Conservation (phyloP, 495 filamentous ascomycete genomes). For the Lophiostoma macrostomum region DNA sequence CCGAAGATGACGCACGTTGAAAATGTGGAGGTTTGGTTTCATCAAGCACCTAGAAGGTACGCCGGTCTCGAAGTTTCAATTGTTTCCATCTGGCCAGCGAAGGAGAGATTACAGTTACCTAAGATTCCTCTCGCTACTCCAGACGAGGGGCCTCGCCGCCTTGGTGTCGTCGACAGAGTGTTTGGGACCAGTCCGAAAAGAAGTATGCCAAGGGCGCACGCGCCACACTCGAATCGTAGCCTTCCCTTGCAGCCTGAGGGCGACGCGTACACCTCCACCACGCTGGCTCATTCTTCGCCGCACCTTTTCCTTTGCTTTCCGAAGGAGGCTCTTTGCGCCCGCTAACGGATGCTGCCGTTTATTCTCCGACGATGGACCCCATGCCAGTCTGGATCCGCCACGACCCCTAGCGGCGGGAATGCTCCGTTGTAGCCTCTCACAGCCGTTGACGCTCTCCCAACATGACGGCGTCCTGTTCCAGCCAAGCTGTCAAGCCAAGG, state of each 20-base stretch:
- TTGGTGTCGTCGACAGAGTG: not conserved
- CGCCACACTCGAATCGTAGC: not conserved
- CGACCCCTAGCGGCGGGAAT: not conserved
- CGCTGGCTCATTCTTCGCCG: not conserved
- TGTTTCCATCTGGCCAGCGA: not conserved
- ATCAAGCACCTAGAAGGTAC: not conserved
- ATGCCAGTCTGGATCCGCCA: not conserved
- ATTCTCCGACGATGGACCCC: not conserved
- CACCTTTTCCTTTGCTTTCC: not conserved
- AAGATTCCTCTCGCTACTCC: not conserved
- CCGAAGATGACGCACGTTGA: too few relatives aligned
- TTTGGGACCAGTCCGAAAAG: not conserved
- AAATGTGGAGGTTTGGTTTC: slow-evolving; percentile 1
- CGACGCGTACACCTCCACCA: not conserved
- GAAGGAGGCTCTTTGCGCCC: not conserved
- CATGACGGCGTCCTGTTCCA: slow-evolving; percentile 1
- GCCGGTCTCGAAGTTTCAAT: not conserved
- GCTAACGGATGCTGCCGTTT: not conserved
- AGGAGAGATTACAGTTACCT: not conserved
- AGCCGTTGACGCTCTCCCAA: not conserved
- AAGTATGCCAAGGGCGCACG: not conserved
- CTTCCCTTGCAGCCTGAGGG: not conserved
- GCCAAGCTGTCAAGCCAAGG: slow-evolving; percentile 1
- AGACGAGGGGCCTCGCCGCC: not conserved
- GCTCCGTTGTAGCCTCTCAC: not conserved